Evolutionary conservation across 2,329 filamentous ascomycete genomes (phyloP), one percentile per base, ranked within the genome.

Genomic region (Calonectria multiphialidica): DNA sequence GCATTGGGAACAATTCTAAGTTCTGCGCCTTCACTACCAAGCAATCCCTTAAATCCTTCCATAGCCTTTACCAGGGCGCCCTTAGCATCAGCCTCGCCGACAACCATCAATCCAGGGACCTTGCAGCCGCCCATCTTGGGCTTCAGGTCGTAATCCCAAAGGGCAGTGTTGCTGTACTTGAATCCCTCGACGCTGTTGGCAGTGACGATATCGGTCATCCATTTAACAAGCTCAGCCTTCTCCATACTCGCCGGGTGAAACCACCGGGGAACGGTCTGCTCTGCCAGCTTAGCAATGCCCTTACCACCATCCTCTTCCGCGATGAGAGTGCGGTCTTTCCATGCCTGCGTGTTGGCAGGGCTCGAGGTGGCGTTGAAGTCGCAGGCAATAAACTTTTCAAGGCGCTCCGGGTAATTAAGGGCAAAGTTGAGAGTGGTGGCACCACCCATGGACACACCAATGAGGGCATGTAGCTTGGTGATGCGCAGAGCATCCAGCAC

Each of bases 401-500:
- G 83, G 50, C 90, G 87, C 1, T 84, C 74, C 0, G 94, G 92
- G 77, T 94, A 88, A 47, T 87, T 87, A 63, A 97, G 89, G 0
- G 93, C 93, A 64, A 93, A 92, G 80, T 93, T 92, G 62, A 97
- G 88, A 1, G 92, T 88, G 1, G 95, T 97, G 2, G 93, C 94
- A 65, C 95, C 95, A 74, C 95, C 95, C 81, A 97, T 91, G 42
- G 92, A 94, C 4, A 97, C 95, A 23, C 95, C 95, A 23, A 97
- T 86, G 0, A 96, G 85, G 0, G 90, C 87, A 40, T 93, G 90
- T 0, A 94, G 90, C 78, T 90, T 89, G 12, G 89, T 86, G 49
- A 96, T 91, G 61, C 93, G 90, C 35, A 97, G 87, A 0, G 92
- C 90, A 66, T 92, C 87, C 3, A 97, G 89, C 0, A 98, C 82